Conservation (phyloP, 139 green algal species). For the Micractinium conductrix region DNA sequence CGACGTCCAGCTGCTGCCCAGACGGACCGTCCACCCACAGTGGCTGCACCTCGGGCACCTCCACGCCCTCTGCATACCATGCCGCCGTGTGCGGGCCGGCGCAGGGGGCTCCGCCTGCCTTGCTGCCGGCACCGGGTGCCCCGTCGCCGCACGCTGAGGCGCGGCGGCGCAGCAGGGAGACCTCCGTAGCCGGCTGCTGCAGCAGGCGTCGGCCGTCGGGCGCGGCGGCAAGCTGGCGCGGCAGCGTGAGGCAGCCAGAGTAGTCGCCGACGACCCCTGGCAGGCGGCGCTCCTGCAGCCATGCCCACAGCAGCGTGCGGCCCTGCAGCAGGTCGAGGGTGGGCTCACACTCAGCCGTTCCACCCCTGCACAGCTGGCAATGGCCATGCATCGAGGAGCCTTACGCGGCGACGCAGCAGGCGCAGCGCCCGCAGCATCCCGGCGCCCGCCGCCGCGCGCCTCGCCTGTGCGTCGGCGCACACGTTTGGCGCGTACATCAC, state of each 20-base stretch:
- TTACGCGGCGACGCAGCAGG: not conserved
- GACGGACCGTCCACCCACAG: not conserved
- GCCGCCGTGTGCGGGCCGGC: not conserved
- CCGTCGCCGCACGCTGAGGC: not conserved
- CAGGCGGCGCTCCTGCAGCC: slow-evolving; percentile 84
- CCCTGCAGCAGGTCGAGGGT: too few relatives aligned
- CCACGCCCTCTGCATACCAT: slow-evolving; percentile 5
- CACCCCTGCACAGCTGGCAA: too few relatives aligned
- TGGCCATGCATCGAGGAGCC: too few relatives aligned
- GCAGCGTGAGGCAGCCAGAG: slow-evolving; percentile 83
- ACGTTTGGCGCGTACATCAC: slow-evolving; percentile 74
- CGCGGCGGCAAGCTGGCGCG: slow-evolving; percentile 61
- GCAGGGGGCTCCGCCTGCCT: not conserved
- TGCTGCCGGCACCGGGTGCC: not conserved
- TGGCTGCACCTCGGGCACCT: slow-evolving; percentile 25
- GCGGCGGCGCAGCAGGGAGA: not conserved
- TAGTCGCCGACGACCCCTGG: slow-evolving; percentile 74
- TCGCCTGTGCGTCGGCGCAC: slow-evolving; percentile 44
- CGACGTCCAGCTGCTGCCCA: slow-evolving; percentile 7
- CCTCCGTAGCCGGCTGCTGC: slow-evolving; percentile 43
- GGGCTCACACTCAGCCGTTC: too few relatives aligned
- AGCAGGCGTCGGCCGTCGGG: slow-evolving; percentile 46
- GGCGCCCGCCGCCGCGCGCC: too few relatives aligned
- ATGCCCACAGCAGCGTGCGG: slow-evolving; percentile 83
- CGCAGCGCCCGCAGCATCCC: not conserved